phyloP scores from a whole-genome alignment of 2,329 filamentous ascomycete genomes.

The Aureobasidium sp. region DNA sequence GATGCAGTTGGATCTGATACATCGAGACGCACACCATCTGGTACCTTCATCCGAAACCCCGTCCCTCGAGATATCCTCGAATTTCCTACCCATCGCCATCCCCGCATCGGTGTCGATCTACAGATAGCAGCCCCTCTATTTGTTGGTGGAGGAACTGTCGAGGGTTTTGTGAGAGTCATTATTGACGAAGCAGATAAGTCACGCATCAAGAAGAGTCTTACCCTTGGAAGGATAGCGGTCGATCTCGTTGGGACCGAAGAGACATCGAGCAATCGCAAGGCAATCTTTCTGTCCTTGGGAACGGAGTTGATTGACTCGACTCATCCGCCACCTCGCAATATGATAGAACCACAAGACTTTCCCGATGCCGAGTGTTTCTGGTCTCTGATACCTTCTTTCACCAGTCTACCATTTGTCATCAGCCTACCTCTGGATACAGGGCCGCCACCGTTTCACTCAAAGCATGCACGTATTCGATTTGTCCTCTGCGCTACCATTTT shows the following conservation, averaged over 20 bases:
- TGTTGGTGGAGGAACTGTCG: constrained; percentile 49
- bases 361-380: constrained; percentile 39
- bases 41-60: constrained; percentile 43
- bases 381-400: constrained; percentile 42
- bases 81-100: constrained; percentile 42
- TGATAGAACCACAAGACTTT: constrained; percentile 40
- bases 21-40: constrained; percentile 38
- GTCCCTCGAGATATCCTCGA: constrained; percentile 45
- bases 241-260: constrained; percentile 50
- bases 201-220: constrained; percentile 38
- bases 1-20: constrained; percentile 39
- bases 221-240: constrained; percentile 44
- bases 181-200: constrained; percentile 42
- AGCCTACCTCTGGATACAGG: constrained; percentile 49
- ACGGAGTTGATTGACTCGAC: constrained; percentile 45
- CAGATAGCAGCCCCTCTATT: constrained; percentile 46
- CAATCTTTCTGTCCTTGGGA: constrained; percentile 46
- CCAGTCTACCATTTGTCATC: constrained; percentile 45
- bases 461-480: constrained; percentile 46
- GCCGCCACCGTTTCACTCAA: constrained; percentile 48
- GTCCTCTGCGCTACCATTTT: constrained; percentile 42
- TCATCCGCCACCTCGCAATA: constrained; percentile 45
- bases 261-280: constrained; percentile 38
- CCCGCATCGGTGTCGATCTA: constrained; percentile 43
- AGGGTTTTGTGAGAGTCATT: constrained; percentile 43